Conservation (phyloP, 352 stramenopile species). For the Globisporangium parvum region DNA sequence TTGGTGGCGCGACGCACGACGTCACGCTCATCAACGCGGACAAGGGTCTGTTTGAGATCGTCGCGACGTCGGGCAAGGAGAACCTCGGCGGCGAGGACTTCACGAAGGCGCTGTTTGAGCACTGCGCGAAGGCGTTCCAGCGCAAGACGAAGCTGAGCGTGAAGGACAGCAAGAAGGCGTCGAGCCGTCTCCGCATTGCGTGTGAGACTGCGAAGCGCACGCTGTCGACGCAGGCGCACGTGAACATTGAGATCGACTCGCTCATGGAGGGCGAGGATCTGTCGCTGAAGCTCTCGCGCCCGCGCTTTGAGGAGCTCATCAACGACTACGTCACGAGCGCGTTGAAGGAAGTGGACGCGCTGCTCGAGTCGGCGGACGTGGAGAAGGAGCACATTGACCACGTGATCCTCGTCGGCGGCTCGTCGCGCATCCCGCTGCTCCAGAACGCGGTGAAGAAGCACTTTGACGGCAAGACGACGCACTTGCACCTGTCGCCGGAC, state of each 20-base stretch:
- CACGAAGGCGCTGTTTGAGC: constrained; percentile 94
- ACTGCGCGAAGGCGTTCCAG: constrained; percentile 95
- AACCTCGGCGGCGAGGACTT: constrained; percentile 96
- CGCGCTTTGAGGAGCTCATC: constrained; percentile 95
- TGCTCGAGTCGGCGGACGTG: constrained; percentile 68
- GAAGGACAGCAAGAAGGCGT: constrained; percentile 89
- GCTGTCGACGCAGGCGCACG: constrained; percentile 94
- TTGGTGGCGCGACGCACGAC: constrained; percentile 96
- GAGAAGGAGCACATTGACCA: constrained; percentile 91
- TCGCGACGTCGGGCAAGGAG: constrained; percentile 95
- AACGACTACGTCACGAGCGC: constrained; percentile 90
- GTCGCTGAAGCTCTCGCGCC: constrained; percentile 95
- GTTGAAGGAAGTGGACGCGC: constrained; percentile 87
- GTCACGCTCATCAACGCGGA: constrained; percentile 95
- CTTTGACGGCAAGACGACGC: constrained; percentile 80
- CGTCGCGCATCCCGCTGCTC: constrained; percentile 96
- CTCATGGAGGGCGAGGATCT: constrained; percentile 97
- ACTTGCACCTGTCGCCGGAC: constrained; percentile 85
- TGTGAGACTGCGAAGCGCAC: constrained; percentile 97
- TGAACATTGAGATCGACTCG: constrained; percentile 96
- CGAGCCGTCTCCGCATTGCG: constrained; percentile 92
- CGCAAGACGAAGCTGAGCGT: constrained; percentile 93
- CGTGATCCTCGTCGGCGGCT: constrained; percentile 95
- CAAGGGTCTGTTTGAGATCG: constrained; percentile 97
- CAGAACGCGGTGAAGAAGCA: constrained; percentile 77